A percentile compares a stretch with the other conserved stretches of the same genome.
These are phyloP conservation scores for Xylaria polymorpha DNA, from an alignment of 2,329 filamentous ascomycete genomes.

Conservation along the genomic window DNA sequence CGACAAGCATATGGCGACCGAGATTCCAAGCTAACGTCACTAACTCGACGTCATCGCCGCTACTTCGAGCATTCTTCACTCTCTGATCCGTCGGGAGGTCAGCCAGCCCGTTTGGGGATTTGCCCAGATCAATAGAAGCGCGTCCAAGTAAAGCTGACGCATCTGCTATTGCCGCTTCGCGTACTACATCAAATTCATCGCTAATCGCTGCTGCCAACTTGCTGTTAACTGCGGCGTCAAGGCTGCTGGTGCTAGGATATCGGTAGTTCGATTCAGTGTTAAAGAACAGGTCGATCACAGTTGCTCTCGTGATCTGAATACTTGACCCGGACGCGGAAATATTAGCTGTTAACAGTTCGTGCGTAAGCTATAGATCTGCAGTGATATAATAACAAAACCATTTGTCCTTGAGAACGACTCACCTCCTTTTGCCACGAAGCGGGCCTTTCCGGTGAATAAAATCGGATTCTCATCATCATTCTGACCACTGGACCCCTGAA, in stretches of 20 bases:
- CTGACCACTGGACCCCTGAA: conserved; percentile 19
- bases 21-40: conserved; percentile 21
- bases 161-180: conserved; percentile 16
- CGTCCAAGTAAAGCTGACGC: conserved; percentile 7
- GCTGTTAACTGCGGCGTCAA: background rate
- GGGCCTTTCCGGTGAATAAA: conserved; percentile 18
- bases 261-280: conserved; percentile 24
- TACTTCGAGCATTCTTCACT: conserved; percentile 5
- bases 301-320: conserved; percentile 19
- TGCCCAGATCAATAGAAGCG: conserved; percentile 17
- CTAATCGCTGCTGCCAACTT: conserved; percentile 15
- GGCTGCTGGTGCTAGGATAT: background rate
- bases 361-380: background rate
- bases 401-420: background rate
- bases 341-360: conserved; percentile 1
- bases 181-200: conserved; percentile 10
- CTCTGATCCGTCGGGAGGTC: conserved; percentile 20
- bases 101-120: conserved; percentile 17
- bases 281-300: conserved; percentile 25
- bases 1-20: conserved; percentile 23
- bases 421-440: conserved; percentile 17
- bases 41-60: conserved; percentile 15
- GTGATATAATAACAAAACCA: background rate
- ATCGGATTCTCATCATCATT: conserved; percentile 15
- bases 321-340: conserved; percentile 14